Base-by-base conservation (phyloP, 1,284 basidiomycete genomes). In the Exsudoporus floridanus region DNA sequence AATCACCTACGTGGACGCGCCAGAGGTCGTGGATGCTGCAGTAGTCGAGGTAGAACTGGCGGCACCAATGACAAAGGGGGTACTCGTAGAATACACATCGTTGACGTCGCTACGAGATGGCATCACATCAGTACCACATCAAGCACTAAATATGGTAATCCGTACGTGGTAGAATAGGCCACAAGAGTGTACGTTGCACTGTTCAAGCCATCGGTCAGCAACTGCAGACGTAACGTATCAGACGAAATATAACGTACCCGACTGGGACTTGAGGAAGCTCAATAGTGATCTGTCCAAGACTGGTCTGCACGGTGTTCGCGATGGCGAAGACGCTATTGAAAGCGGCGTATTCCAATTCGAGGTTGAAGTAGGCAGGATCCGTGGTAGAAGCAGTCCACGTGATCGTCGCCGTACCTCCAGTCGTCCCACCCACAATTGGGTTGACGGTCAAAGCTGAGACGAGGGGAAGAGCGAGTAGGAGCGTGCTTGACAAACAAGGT, bases 251-350 rank as follows among this genome's bases (percentile, higher is more conserved):
- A 8, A 60, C 80, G 49, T 60, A 87, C 86, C 70, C 72, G 13
- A 55, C 58, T 2, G 77, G 77, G n/a, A 88, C 76, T 28, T 73
- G 54, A 10, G 84, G 84, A 13, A 87, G 60, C 0, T 54, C 47
- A 23, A 88, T 38, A 0, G 69, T 73, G 5, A 80, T 0, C 5
- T 62, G 42, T 6, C 74, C 71, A 0, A 53, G 14, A 1, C 69
- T 45, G 1, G 79, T 74, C 21, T 71, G 60, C 1, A 89, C 70
- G 56, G 82, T 85, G 74, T 81, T 86, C 12, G 75, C 79, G 50
- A 89, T 74, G 37, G 79, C 84, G 46, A 79, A 79, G 0, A 74
- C 54, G 54, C 80, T 70, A 67, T 84, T 70, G 76, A 88, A 86
- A 0, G 39, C n/a, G 0, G 58, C 16, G 67, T 85, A 83, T 45